Evolutionary conservation across 2,329 filamentous ascomycete species (phyloP), one percentile per base, ranked within the genome.

Genomic region (Fusarium tupiense): DNA sequence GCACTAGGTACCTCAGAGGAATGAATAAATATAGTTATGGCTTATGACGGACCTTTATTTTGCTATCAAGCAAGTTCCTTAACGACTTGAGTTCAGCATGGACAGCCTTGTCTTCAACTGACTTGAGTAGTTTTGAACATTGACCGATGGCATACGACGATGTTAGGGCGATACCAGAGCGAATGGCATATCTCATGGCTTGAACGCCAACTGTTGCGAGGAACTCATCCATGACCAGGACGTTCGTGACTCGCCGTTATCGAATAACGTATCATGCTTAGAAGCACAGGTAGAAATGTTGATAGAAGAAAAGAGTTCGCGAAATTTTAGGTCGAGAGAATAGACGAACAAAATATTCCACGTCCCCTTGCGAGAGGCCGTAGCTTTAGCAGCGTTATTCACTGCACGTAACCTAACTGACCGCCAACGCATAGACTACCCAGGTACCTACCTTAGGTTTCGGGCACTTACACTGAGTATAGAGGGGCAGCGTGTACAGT

Each of bases 151-250:
- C 94, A 84, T 95, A 97, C 44, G 88, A 91, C 60, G 94, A 94
- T 5, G 95, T 98, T 74, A 98, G 89, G 56, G 93, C 91, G 75
- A 98, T 92, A 57, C 95, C 95, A 24, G 94, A 95, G 57, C 93
- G 88, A 78, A 98, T 95, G 81, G 95, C 95, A 89, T 96, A 97
- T 84, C 94, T 97, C 88, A 97, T 92, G 57, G 94, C 94, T 84
- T 97, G 94, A 56, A 86, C 82, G 71, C 88, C 88, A 67, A 91
- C 81, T 50, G 84, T 82, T 57, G 86, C 79, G 65, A 91, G 83
- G 71, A 91, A 86, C 61, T 87, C 87, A 81, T 97, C 94, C 94
- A 97, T 97, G 75, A 54, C 70, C 44, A 57, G 60, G 61, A 53
- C 52, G 63, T 57, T 65, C 52, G 61, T 65, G 61, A 24, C n/a